These are phyloP conservation scores for Penicillium sp. DNA, from an alignment of 2,329 filamentous ascomycete genomes.

Conservation along the genomic window DNA sequence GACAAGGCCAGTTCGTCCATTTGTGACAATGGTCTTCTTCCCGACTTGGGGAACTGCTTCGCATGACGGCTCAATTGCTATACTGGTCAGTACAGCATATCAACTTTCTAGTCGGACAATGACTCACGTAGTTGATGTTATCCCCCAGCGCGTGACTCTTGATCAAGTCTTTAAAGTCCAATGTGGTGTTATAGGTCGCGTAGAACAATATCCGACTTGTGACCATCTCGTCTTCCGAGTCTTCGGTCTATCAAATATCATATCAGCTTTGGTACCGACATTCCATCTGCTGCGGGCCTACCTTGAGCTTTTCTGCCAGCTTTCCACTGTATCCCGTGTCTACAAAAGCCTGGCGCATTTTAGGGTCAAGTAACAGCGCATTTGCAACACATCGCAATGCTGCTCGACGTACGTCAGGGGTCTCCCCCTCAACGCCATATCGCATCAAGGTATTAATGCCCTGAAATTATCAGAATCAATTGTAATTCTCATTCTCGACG, in stretches of 20 bases:
- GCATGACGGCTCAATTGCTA: constrained; percentile 69
- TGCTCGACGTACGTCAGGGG: constrained; percentile 64
- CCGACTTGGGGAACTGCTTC: constrained; percentile 49
- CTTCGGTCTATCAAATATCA: constrained; percentile 54
- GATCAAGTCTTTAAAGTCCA: constrained; percentile 64
- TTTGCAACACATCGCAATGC: constrained; percentile 83
- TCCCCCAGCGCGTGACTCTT: constrained; percentile 65
- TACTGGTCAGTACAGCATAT: constrained; percentile 15
- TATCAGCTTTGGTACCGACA: background rate
- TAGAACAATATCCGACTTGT: constrained; percentile 75
- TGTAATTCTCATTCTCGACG: background rate
- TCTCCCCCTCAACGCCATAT: constrained; percentile 69
- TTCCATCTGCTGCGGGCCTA: constrained; percentile 11
- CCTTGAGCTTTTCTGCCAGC: constrained; percentile 67
- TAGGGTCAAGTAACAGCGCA: constrained; percentile 67
- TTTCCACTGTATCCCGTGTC: constrained; percentile 66
- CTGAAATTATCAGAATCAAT: constrained; percentile 43
- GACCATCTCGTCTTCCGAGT: constrained; percentile 82
- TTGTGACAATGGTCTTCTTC: constrained; percentile 32
- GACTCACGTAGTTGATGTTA: constrained; percentile 56
- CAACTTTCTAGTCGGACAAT: background rate
- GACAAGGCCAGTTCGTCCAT: constrained; percentile 75
- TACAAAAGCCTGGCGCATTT: constrained; percentile 69
- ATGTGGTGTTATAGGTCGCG: constrained; percentile 71
- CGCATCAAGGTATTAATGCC: constrained; percentile 69